phyloP scores from a whole-genome alignment of 1,139 yeast genomes.

The Hyphopichia burtonii region DNA sequence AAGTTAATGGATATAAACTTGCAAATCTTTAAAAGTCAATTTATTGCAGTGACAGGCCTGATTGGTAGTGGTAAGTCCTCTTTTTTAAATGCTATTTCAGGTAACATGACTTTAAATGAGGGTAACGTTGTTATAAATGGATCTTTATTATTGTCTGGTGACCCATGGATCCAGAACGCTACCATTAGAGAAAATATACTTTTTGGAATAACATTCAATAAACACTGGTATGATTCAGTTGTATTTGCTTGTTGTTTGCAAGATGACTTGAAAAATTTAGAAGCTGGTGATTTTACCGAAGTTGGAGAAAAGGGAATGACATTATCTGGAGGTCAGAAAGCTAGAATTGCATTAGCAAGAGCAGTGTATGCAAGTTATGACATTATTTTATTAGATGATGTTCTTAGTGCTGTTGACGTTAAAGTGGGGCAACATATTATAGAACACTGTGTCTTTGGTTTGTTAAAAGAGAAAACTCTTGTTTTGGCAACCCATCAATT shows the following conservation, averaged over 20 bases:
- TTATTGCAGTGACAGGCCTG: slow-evolving; percentile 22
- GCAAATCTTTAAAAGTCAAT: slow-evolving; percentile 15
- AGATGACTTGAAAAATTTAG: slow-evolving; percentile 19
- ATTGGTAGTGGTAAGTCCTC: slow-evolving; percentile 25
- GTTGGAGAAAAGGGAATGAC: slow-evolving; percentile 27
- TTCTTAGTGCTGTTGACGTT: slow-evolving; percentile 24
- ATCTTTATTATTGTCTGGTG: slow-evolving; percentile 17
- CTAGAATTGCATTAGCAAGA: slow-evolving; percentile 24
- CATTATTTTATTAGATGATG: slow-evolving; percentile 23
- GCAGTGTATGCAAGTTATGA: slow-evolving; percentile 19
- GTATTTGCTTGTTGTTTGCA: slow-evolving; percentile 24
- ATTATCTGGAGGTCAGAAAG: slow-evolving; percentile 26
- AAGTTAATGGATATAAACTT: slow-evolving; percentile 17
- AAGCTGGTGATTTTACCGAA: slow-evolving; percentile 22
- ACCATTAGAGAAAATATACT: slow-evolving; percentile 27
- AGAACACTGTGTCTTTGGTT: slow-evolving; percentile 15
- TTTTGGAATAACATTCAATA: slow-evolving; percentile 22
- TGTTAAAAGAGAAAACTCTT: slow-evolving; percentile 16
- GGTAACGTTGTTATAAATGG: slow-evolving; percentile 18
- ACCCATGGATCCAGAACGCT: slow-evolving; percentile 31
- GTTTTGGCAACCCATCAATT: slow-evolving; percentile 26
- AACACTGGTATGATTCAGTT: slow-evolving; percentile 15
- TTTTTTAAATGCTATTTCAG: slow-evolving; percentile 21
- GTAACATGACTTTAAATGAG: slow-evolving; percentile 19
- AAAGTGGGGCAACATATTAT: slow-evolving; percentile 23